These are phyloP conservation scores for Vanilla planifolia DNA, from an alignment of 106 monocot species.

Conservation along the genomic window DNA sequence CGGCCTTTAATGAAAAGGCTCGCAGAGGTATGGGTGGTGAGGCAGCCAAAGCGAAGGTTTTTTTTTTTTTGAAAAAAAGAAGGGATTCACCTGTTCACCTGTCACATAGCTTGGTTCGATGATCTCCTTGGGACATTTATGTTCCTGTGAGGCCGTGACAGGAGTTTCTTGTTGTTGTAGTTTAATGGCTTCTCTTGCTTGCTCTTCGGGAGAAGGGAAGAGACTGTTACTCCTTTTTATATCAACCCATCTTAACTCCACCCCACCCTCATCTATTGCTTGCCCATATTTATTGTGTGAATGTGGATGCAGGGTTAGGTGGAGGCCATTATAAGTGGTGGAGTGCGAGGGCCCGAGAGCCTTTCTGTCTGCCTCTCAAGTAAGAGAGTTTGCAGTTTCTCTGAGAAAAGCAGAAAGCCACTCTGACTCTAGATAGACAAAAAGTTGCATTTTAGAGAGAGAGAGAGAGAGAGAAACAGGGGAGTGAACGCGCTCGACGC, in stretches of 20 bases:
- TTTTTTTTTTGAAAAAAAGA: no score
- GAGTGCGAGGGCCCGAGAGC: background rate
- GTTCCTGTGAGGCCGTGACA: constrained; percentile 7
- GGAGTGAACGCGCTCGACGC: constrained; percentile 1
- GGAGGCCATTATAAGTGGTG: constrained; percentile 30
- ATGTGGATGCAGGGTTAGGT: constrained; percentile 42
- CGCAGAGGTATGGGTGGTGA: constrained; percentile 21
- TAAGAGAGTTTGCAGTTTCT: background rate
- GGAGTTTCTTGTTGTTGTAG: constrained; percentile 27
- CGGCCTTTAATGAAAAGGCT: constrained; percentile 29
- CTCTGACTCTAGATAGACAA: constrained; percentile 4
- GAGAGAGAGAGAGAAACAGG: constrained; percentile 4
- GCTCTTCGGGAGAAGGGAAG: constrained; percentile 17
- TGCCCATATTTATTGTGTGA: constrained; percentile 8
- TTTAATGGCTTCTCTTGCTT: constrained; percentile 15
- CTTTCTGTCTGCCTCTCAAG: constrained; percentile 21
- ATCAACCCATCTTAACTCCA: background rate
- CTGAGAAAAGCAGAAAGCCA: background rate
- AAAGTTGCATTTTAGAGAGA: background rate
- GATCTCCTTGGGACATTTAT: constrained; percentile 9
- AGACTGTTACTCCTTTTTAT: constrained; percentile 20
- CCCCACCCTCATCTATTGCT: background rate
- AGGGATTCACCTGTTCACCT: no score
- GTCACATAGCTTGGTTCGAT: no score
- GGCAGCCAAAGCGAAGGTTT: no score